Conservation (phyloP, 2,329 filamentous ascomycete species). For the Fusarium camptoceras region DNA sequence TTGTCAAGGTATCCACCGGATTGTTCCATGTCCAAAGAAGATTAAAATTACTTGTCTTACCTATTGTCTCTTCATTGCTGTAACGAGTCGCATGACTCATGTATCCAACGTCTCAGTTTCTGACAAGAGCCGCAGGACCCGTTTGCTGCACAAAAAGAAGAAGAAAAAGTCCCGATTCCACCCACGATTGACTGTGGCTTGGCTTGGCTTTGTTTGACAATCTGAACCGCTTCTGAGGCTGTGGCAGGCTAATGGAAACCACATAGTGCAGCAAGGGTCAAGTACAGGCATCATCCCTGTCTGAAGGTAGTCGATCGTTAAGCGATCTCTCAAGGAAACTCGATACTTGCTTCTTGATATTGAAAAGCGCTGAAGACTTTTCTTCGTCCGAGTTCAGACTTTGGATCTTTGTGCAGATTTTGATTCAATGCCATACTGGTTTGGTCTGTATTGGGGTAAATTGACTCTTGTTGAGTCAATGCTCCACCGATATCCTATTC, state of each 20-base stretch:
- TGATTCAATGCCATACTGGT: not conserved
- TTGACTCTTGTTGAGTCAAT: not conserved
- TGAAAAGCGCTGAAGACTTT: not conserved
- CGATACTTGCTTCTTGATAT: conserved; percentile 12
- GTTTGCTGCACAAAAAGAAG: too few species aligned
- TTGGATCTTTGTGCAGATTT: not conserved
- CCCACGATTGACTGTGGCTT: conserved; percentile 8
- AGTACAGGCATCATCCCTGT: conserved; percentile 31
- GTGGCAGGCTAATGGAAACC: conserved; percentile 15
- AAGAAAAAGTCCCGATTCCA: conserved; percentile 4
- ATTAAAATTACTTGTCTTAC: not conserved
- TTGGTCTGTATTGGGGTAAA: not conserved
- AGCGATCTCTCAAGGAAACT: conserved; percentile 1
- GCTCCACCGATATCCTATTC: conserved; percentile 26
- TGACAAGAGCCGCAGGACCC: conserved; percentile 16
- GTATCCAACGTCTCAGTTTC: not conserved
- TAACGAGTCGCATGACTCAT: conserved; percentile 19
- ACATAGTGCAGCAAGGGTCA: not conserved
- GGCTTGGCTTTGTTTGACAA: conserved; percentile 21
- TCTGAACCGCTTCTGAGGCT: conserved; percentile 21
- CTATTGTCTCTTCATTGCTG: not conserved
- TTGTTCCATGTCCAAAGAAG: not conserved
- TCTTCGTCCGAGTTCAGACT: not conserved
- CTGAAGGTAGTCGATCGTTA: conserved; percentile 14
- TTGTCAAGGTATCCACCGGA: not conserved